Conservation (phyloP, 768 basidiomycete genomes). For the Fomitopsis pulvina region DNA sequence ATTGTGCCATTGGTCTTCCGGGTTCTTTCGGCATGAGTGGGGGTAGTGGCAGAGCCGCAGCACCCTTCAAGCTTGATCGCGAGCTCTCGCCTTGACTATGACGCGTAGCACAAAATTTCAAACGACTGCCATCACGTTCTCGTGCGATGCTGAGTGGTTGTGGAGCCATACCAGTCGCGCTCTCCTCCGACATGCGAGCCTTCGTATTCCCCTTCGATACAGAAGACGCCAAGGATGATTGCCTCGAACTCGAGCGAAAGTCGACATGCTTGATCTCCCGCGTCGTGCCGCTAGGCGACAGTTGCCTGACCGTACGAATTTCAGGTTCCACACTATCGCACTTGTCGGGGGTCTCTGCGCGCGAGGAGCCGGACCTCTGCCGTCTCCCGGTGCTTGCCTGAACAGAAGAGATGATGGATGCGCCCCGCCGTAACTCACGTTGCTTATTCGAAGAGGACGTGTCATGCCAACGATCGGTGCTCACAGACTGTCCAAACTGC, state of each 20-base stretch:
- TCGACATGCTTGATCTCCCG: background rate
- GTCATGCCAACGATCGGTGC: background rate
- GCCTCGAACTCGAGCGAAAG: background rate
- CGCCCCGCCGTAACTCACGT: background rate
- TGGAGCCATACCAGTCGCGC: background rate
- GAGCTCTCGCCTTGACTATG: no score
- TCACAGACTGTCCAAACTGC: background rate
- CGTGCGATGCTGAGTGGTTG: background rate
- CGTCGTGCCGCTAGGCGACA: background rate
- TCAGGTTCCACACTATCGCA: background rate
- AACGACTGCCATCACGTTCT: background rate
- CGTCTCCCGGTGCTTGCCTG: background rate
- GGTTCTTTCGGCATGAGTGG: no score
- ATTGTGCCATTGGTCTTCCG: no score
- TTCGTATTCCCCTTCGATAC: background rate
- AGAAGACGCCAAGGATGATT: background rate
- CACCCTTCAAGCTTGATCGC: no score
- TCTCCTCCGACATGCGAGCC: background rate
- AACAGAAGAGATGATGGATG: background rate
- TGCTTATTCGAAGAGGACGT: background rate
- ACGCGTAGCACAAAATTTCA: no score
- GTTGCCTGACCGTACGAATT: background rate
- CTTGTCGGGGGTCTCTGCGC: background rate
- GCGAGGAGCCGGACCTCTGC: background rate
- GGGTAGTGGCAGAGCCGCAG: no score